Evolutionary conservation across 2,329 filamentous ascomycete species (phyloP).

Genomic region (Penicillium decumbens): DNA sequence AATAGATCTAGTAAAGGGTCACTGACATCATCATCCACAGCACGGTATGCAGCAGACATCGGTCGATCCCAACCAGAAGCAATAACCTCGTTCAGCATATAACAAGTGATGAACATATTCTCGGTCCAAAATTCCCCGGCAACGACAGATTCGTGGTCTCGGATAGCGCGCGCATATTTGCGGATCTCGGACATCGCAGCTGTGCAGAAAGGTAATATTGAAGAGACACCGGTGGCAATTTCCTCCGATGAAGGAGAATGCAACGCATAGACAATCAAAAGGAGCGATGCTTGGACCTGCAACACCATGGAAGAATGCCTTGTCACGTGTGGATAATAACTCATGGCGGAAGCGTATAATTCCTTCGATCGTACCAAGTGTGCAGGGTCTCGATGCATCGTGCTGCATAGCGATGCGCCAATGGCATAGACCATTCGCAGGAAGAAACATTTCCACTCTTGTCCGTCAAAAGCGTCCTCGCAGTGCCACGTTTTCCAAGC

Average conservation of each 20-base stretch:
- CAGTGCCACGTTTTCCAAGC: constrained; percentile 24
- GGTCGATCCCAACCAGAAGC: constrained; percentile 28
- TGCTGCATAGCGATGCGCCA: constrained; percentile 24
- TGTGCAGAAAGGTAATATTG: constrained; percentile 26
- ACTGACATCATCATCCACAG: constrained; percentile 27
- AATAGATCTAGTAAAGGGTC: not conserved
- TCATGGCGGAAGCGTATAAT: constrained; percentile 23
- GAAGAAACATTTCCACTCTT: constrained; percentile 25
- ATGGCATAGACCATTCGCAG: constrained; percentile 28
- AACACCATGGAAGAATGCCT: constrained; percentile 23
- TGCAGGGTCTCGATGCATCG: constrained; percentile 19
- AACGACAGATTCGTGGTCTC: constrained; percentile 8
- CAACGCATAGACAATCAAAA: constrained; percentile 26
- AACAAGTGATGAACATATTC: constrained; percentile 28
- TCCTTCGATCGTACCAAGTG: constrained; percentile 22
- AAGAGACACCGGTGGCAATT: constrained; percentile 24
- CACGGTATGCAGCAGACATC: constrained; percentile 23
- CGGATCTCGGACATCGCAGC: constrained; percentile 25
- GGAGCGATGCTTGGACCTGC: constrained; percentile 27
- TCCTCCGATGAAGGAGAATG: constrained; percentile 27
- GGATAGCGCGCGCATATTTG: constrained; percentile 15
- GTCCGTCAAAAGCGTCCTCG: constrained; percentile 9
- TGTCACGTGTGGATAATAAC: constrained; percentile 27
- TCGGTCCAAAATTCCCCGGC: constrained; percentile 19
- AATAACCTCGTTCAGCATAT: constrained; percentile 28